A percentile compares a stretch with the other conserved stretches of the same genome.
Conservation (phyloP, 139 green algal genomes). For the Micractinium conductrix region DNA sequence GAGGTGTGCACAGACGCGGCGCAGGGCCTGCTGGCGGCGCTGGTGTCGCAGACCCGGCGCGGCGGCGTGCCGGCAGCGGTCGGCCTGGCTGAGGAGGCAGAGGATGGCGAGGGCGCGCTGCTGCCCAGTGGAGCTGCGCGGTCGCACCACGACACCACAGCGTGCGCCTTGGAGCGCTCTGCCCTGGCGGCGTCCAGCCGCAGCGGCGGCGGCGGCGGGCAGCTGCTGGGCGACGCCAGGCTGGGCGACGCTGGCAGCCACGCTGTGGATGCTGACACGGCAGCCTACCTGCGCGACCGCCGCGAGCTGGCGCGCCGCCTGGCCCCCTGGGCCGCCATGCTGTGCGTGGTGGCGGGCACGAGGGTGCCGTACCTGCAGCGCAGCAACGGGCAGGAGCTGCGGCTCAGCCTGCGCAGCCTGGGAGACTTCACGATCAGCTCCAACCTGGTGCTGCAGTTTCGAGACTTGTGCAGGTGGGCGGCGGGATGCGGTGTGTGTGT, state of each 20-base stretch:
- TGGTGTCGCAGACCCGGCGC: too few species aligned
- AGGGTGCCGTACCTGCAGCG: constrained; percentile 33
- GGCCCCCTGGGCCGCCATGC: constrained; percentile 45
- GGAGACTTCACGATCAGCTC: constrained; percentile 25
- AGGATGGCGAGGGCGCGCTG: not conserved
- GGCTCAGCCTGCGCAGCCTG: constrained; percentile 37
- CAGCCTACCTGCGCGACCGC: not conserved
- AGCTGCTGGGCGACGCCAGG: not conserved
- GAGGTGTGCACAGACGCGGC: not conserved
- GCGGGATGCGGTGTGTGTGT: not conserved
- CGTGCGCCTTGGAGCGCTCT: too few species aligned
- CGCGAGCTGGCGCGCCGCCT: constrained; percentile 18
- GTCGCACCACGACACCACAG: constrained; percentile 7
- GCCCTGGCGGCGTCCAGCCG: not conserved
- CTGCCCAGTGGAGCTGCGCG: not conserved
- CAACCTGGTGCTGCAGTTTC: constrained; percentile 23
- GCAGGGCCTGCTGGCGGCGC: not conserved
- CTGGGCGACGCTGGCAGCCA: too few species aligned
- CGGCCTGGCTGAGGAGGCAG: not conserved
- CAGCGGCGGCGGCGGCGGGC: not conserved
- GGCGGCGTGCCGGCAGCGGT: too few species aligned
- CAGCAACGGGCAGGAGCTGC: constrained; percentile 20
- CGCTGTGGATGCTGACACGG: not conserved
- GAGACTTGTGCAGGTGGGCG: constrained; percentile 8
- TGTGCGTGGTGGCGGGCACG: constrained; percentile 51